Base-by-base conservation (phyloP, 2,329 filamentous ascomycete species). In the Hypoxylon sp. region DNA sequence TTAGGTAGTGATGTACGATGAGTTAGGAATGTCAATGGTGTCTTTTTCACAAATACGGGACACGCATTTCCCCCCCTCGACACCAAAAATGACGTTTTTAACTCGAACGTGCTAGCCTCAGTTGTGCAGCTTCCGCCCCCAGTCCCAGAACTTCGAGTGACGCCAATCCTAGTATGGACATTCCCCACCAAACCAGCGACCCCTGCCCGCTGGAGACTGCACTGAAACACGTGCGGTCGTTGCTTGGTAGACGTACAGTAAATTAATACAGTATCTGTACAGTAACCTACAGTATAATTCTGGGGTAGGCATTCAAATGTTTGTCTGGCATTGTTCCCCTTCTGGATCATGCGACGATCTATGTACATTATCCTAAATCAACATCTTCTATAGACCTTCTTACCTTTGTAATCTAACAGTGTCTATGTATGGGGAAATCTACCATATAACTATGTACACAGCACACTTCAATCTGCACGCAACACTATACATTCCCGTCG, bases 21-120 rank as follows among this genome's bases (percentile, higher is more conserved):
- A 44, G 11, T 51, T 26, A 59, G 56, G 60, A 67, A 65, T 61
- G 56, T 64, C 51, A 56, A 61, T 22, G 14, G 60, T 67, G 55
- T 60, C 51, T 65, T 65, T n/a, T 62, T 63, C 42, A 64, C 61
- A 64, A 67, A 64, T 3, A 26, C 24, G 24, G 24, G 61, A 61
- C 45, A 36, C 46, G 53, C 40, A 42, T 51, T 60, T 55, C 24
- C 53, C 56, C 62, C 67, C 56, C 50, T 64, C 59, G 63, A 61
- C 30, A 18, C 33, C 36, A 40, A 65, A 68, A 64, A 69, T 69
- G 67, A 69, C 67, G 67, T 69, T 69, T 57, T 64, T 50, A 50
- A 44, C 38, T 65, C 54, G 53, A 48, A 56, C 32, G 44, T 45
- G 52, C 40, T 64, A 52, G 60, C 32, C 26, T 16, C 36, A 62